Base-by-base conservation (phyloP, 1,284 basidiomycete genomes). In the Leccinum angustisporum region DNA sequence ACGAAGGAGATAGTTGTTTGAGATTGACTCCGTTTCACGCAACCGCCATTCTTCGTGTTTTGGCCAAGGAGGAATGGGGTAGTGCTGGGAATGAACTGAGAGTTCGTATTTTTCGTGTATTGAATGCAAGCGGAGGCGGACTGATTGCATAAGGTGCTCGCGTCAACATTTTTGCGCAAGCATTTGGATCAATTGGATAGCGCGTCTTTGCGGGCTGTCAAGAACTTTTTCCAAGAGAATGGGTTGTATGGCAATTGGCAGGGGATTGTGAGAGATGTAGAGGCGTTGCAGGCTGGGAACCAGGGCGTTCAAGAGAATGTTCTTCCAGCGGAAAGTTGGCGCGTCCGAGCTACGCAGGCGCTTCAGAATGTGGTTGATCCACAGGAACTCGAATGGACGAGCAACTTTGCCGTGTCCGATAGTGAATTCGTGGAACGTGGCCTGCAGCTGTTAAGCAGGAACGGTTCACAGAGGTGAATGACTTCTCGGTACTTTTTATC, bases 371-470 rank as follows among this genome's bases (percentile, higher is more conserved):
- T 86, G 40, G 70, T 81, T 21, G 68, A 75, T 57, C 80, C 80
- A 14, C 75, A 78, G 53, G 70, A 77, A 3, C 66, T 81, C 7
- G 67, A 75, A 10, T 85, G 82, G 83, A 81, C 80, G 75, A 78
- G 79, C 27, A 78, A 82, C 50, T 72, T 75, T 40, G 66, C 69
- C 16, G 67, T 79, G 18, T 60, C 74, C 0, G 78, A 81, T 58
- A 64, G 67, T 9, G 65, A 72, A 14, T 80, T 78, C 51, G 68
- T 72, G 27, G 66, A 71, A 40, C 72, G 76, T 48, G 77, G 78
- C 13, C 63, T 84, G 1, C 68, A 75, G 30, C 76, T 78, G 40
- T 66, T 84, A 11, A 72, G 71, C 16, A 72, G 73, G 54, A 69
- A 64, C 5, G 74, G 76, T 60, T 81, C 79, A 65, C 76, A 79